Evolutionary conservation across 768 basidiomycete species (phyloP), one percentile per base, ranked within the genome.

Genomic region (Rhizopogon vulgaris): DNA sequence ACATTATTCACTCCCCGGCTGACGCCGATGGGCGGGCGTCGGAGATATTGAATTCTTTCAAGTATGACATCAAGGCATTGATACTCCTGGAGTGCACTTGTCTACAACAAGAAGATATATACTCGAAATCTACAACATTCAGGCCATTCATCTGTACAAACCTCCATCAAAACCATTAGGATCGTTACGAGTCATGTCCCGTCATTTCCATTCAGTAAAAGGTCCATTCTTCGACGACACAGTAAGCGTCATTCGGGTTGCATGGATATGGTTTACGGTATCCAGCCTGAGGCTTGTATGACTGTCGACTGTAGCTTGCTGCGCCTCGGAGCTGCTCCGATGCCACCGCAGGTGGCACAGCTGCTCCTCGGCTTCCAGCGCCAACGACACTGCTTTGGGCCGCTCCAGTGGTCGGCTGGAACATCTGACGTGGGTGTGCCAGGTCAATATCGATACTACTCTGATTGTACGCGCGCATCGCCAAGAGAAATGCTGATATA

Each of bases 151-250:
- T 30, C 8, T 38, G 24, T 41, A 40, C 48, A 32, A 40, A 15
- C 32, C n/a, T 24, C 9, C n/a, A 15, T 10, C 24, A n/a, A 51
- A 42, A 14, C 40, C 34, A 12, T 15, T 5, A 18, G n/a, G 50
- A 47, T 24, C 28, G 14, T 32, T 10, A 34, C 32, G 9, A 34
- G 32, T 4, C 32, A 12, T 34, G 32, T 4, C 32, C 12, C 30
- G 5, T 27, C 14, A 34, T 54, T 28, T 17, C n/a, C 17, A 43
- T 46, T 69, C 51, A 68, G 38, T 68, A 80, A 62, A 74, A 82
- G 14, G 71, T 76, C 74, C 78, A 87, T 64, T 87, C 85, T 58
- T 90, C 87, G 10, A 83, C 77, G 27, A 87, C 73, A 60, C 87
- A 90, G 57, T 85, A 83, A 34, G 73, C 70, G 53, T 82, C 83